These are phyloP conservation scores for Pleurotus salmoneostramineus DNA, from an alignment of 768 basidiomycete genomes.

Conservation along the genomic window DNA sequence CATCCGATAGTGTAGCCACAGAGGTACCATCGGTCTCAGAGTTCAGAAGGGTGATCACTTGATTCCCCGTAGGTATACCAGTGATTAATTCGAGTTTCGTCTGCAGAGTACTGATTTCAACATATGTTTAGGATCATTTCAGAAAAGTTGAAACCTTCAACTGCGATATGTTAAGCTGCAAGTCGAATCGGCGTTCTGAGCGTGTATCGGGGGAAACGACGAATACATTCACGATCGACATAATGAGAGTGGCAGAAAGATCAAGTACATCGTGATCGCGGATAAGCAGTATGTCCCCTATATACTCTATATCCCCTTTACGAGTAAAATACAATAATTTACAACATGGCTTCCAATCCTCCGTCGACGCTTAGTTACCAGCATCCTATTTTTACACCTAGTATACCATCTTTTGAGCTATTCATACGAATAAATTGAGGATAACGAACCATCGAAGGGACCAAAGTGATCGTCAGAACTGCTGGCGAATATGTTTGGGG, in stretches of 20 bases:
- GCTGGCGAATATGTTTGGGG: constrained; percentile 35
- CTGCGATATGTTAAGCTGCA: constrained; percentile 65
- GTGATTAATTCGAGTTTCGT: constrained; percentile 85
- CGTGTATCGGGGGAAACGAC: constrained; percentile 86
- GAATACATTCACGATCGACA: constrained; percentile 56
- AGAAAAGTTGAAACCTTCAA: constrained; percentile 63
- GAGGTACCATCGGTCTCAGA: constrained; percentile 49
- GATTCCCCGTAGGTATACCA: constrained; percentile 78
- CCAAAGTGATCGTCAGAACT: constrained; percentile 43
- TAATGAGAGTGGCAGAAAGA: background rate
- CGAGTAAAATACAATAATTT: background rate
- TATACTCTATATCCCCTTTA: background rate
- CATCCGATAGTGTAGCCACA: constrained; percentile 59
- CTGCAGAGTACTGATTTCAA: constrained; percentile 29
- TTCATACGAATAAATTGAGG: background rate
- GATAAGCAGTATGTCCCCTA: background rate
- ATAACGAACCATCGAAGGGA: constrained; percentile 29
- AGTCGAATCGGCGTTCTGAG: constrained; percentile 84
- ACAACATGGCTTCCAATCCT: background rate
- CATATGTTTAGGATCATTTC: constrained; percentile 7
- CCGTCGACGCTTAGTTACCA: background rate
- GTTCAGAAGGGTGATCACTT: constrained; percentile 60
- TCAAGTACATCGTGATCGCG: constrained; percentile 25
- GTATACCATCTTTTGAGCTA: background rate
- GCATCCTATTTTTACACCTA: background rate